Conservation (phyloP, 2,329 filamentous ascomycete genomes). For the Monilinia fructicola region DNA sequence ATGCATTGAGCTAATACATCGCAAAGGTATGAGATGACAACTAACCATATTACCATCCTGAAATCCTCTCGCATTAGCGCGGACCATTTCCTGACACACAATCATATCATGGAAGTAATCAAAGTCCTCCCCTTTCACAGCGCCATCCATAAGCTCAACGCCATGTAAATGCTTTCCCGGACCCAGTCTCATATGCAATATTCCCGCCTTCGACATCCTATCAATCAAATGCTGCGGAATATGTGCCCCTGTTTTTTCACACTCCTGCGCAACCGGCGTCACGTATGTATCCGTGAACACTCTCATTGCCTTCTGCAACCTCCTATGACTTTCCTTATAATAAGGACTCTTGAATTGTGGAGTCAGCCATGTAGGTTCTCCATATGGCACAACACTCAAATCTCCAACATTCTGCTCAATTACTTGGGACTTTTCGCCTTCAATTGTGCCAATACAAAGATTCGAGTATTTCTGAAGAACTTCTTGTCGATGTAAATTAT, state of each 20-base stretch:
- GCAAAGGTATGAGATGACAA: background rate
- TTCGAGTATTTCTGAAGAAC: constrained; percentile 77
- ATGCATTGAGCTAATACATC: background rate
- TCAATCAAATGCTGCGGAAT: constrained; percentile 73
- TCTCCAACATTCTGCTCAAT: constrained; percentile 68
- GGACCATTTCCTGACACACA: constrained; percentile 68
- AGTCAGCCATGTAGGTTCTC: constrained; percentile 79
- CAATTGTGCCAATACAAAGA: constrained; percentile 72
- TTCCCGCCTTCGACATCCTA: constrained; percentile 69
- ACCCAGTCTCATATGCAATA: constrained; percentile 80
- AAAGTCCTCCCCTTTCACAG: constrained; percentile 74
- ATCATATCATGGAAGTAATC: constrained; percentile 87
- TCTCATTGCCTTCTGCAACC: constrained; percentile 67
- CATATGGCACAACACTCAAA: constrained; percentile 76
- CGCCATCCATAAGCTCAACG: constrained; percentile 65
- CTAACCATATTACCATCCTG: constrained; percentile 85
- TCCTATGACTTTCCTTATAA: constrained; percentile 72
- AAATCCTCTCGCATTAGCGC: constrained; percentile 74
- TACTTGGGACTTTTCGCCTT: constrained; percentile 73
- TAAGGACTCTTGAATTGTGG: constrained; percentile 77
- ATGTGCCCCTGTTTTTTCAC: constrained; percentile 70
- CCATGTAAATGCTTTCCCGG: constrained; percentile 80
- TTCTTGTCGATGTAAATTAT: constrained; percentile 89
- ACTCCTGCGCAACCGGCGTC: constrained; percentile 71
- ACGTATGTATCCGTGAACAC: constrained; percentile 71